Percentiles rank a stretch among this genome's conserved stretches.
Evolutionary conservation across 2,329 filamentous ascomycete genomes (phyloP).

Genomic region (Xylaria sp.): DNA sequence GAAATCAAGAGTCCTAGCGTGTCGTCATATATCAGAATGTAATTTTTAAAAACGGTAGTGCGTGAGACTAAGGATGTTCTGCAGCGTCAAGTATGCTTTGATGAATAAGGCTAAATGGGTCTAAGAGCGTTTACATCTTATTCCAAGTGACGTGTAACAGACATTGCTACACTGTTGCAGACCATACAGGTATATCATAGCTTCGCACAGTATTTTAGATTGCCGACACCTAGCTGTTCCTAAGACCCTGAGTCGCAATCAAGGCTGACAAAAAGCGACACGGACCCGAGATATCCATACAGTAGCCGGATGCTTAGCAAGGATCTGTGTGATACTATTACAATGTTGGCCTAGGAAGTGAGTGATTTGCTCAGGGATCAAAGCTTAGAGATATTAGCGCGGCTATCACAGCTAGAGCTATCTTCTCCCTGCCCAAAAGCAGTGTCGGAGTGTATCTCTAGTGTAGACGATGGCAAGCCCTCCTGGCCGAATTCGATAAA

Average conservation of each 20-base stretch:
- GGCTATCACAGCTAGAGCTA: not conserved
- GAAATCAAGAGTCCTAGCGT: not conserved
- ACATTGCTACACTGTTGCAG: not conserved
- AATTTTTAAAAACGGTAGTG: not conserved
- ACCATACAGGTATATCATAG: not conserved
- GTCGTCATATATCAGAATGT: not conserved
- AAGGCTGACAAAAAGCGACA: conserved; percentile 9
- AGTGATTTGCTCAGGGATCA: conserved; percentile 11
- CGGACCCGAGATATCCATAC: not conserved
- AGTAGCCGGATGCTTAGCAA: not conserved
- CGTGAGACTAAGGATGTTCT: not conserved
- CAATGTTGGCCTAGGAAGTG: not conserved
- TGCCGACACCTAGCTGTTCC: not conserved
- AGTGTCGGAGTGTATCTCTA: conserved; percentile 37
- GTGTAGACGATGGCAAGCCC: conserved; percentile 32
- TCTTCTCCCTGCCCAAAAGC: not conserved
- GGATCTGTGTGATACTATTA: not conserved
- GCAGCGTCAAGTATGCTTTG: not conserved
- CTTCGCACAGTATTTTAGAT: not conserved
- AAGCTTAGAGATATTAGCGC: conserved; percentile 20
- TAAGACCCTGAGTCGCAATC: not conserved
- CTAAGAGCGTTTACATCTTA: not conserved
- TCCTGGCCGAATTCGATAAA: conserved; percentile 39
- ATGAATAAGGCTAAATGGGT: not conserved
- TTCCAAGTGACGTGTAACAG: too few species aligned